Conservation (phyloP, 2,329 filamentous ascomycete species). For the Diatrype stigma region DNA sequence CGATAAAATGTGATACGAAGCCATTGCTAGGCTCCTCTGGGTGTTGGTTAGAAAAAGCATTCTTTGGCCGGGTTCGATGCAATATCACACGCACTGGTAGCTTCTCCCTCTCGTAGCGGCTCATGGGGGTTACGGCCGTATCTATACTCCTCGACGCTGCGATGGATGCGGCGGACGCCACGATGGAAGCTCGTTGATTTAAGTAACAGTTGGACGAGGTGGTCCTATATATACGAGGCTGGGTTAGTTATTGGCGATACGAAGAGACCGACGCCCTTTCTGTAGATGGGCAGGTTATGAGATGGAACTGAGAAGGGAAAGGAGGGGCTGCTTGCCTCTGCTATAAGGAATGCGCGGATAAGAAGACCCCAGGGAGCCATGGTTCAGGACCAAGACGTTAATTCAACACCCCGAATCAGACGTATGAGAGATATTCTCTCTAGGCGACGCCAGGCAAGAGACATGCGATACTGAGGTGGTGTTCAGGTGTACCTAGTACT, state of each 20-base stretch:
- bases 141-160: slow-evolving; percentile 42
- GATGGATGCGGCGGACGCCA: slow-evolving; percentile 49
- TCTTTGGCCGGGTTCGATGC: background rate
- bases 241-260: no score
- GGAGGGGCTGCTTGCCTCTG: background rate
- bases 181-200: slow-evolving; percentile 48
- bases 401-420: no score
- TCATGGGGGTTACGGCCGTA: slow-evolving; percentile 48
- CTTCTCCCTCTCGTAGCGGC: slow-evolving; percentile 48
- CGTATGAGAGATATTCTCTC: no score
- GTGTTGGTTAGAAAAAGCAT: slow-evolving; percentile 23
- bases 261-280: background rate
- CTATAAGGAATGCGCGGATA: background rate
- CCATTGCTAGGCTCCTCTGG: slow-evolving; percentile 15
- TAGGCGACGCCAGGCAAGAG: no score
- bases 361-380: background rate
- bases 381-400: no score
- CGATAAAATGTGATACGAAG: slow-evolving; percentile 45
- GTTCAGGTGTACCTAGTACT: no score
- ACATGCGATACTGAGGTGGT: no score
- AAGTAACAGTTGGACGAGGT: slow-evolving; percentile 39
- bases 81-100: slow-evolving; percentile 37
- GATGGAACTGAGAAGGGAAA: background rate
- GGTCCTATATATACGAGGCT: slow-evolving; percentile 1
- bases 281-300: background rate